phyloP scores from a whole-genome alignment of 2,329 filamentous ascomycete genomes.

The Fusarium algeriense region DNA sequence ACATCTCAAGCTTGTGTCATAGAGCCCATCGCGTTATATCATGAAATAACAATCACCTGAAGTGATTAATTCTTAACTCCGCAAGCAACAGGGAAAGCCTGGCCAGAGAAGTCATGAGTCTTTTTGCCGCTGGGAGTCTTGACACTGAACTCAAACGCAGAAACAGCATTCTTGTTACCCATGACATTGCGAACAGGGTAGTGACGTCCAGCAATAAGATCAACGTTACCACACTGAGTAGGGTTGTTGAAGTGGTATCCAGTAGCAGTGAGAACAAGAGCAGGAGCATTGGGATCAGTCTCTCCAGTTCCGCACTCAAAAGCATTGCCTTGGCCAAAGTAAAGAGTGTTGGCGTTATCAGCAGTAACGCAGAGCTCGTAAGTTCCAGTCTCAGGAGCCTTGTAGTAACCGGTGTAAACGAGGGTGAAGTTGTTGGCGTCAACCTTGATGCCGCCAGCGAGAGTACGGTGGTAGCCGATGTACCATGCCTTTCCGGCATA shows the following conservation, averaged over 20 bases:
- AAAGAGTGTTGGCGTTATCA: conserved; percentile 42
- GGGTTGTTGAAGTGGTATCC: conserved; percentile 25
- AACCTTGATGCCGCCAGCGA: conserved; percentile 30
- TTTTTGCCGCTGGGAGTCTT: background rate
- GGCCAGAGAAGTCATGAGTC: background rate
- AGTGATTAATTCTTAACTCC: background rate
- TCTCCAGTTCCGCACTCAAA: conserved; percentile 30
- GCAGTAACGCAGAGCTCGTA: conserved; percentile 40
- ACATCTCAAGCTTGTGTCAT: background rate
- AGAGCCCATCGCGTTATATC: background rate
- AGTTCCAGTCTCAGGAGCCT: conserved; percentile 25
- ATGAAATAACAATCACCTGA: background rate
- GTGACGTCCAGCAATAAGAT: conserved; percentile 24
- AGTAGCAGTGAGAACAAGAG: conserved; percentile 16
- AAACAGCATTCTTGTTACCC: conserved; percentile 28
- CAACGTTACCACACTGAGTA: conserved; percentile 29
- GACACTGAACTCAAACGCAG: background rate
- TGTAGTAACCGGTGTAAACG: conserved; percentile 39
- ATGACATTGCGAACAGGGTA: conserved; percentile 43
- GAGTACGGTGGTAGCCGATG: background rate
- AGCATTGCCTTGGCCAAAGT: conserved; percentile 39
- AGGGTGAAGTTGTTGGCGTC: conserved; percentile 45
- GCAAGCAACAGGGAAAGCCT: conserved; percentile 3
- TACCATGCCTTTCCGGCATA: background rate
- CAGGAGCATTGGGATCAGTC: conserved; percentile 18